These are phyloP conservation scores for Leonotis leonurus DNA, from an alignment of 257 asterid species.

Conservation along the genomic window DNA sequence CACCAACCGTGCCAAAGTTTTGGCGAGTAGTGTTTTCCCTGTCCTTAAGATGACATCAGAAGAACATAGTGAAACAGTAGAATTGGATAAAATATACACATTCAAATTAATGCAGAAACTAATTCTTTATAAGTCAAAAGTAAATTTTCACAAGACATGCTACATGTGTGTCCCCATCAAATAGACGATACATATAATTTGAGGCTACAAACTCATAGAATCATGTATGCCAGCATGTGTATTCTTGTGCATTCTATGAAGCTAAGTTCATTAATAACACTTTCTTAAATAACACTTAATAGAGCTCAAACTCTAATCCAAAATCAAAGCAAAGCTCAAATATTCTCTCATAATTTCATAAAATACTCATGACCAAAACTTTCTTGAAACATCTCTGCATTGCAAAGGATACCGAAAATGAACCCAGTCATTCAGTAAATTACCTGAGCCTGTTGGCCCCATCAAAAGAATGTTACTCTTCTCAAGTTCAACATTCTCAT, in stretches of 20 bases:
- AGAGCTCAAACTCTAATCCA: not conserved
- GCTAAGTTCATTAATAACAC: not conserved
- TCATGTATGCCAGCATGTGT: not conserved
- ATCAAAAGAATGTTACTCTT: conserved; percentile 95
- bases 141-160: not conserved
- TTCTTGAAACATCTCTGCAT: not conserved
- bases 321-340: not conserved
- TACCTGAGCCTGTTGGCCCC: conserved; percentile 99
- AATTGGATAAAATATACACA: conserved; percentile 12
- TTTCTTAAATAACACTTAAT: not conserved
- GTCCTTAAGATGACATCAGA: conserved; percentile 68
- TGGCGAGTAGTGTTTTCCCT: conserved; percentile 99
- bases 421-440: conserved; percentile 28
- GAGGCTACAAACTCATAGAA: not conserved
- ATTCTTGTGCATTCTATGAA: not conserved
- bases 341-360: not conserved
- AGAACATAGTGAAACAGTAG: conserved; percentile 51
- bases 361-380: not conserved
- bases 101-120: conserved; percentile 2
- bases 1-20: conserved; percentile 93
- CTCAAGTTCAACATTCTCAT: conserved; percentile 84
- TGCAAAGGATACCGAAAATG: not conserved
- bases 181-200: not conserved
- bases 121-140: not conserved
- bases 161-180: not conserved